These are phyloP conservation scores for Aegilops bicornis DNA, from an alignment of 176 grass and related monocot species.

Conservation along the genomic window DNA sequence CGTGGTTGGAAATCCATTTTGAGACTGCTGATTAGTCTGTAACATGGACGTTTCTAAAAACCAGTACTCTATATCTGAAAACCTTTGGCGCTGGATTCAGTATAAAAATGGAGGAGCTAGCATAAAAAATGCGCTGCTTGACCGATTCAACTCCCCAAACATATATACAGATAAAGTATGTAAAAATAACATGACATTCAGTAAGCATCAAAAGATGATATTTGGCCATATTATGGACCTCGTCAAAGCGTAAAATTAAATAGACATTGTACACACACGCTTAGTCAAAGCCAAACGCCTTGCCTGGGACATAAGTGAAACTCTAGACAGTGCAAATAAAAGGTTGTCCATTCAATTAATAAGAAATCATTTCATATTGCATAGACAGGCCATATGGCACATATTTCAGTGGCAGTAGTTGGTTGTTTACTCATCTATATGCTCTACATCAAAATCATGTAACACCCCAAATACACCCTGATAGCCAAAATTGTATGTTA, in stretches of 20 bases:
- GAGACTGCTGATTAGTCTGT: background rate
- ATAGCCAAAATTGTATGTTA: no score
- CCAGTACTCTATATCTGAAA: background rate
- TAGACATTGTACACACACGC: no score
- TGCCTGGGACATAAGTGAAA: no score
- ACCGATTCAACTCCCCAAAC: constrained; percentile 23
- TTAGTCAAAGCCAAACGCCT: no score
- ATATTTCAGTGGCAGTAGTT: no score
- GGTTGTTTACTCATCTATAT: no score
- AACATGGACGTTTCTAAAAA: background rate
- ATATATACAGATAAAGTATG: background rate
- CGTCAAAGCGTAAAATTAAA: background rate
- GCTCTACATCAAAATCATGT: no score
- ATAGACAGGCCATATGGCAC: no score
- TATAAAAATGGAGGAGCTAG: background rate
- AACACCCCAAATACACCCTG: no score
- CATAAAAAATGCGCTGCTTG: background rate
- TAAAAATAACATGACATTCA: constrained; percentile 9
- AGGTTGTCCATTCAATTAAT: no score
- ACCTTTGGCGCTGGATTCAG: background rate
- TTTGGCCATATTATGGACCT: constrained; percentile 34
- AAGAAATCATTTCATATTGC: no score
- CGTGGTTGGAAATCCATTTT: background rate
- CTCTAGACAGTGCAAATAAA: no score
- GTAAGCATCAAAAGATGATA: constrained; percentile 17